phyloP scores from a whole-genome alignment of 257 asterid species.

The Solanum chilense region DNA sequence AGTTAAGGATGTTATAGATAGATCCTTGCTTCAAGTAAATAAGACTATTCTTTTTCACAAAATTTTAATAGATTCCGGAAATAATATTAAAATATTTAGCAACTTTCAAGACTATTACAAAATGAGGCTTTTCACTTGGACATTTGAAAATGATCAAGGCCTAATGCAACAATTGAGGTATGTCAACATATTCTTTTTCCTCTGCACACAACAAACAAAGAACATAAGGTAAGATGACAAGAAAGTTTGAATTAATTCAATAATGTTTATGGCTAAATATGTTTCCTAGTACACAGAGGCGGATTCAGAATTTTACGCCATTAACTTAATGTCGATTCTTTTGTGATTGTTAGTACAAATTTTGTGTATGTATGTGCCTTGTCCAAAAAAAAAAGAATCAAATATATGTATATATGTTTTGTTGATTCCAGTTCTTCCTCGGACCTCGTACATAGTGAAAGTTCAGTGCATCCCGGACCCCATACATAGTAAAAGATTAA shows the following conservation, averaged over 20 bases:
- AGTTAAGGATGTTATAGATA: background rate
- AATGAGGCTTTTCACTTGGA: background rate
- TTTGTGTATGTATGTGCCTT: background rate
- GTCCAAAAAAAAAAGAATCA: background rate
- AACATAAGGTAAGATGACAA: background rate
- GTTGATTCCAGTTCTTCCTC: background rate
- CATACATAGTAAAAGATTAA: background rate
- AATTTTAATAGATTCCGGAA: background rate
- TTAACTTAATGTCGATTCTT: background rate
- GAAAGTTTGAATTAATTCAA: background rate
- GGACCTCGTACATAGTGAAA: too few species aligned
- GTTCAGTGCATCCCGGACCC: too few species aligned
- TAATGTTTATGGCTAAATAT: background rate
- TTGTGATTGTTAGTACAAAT: background rate
- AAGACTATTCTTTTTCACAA: background rate
- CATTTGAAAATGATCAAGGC: background rate
- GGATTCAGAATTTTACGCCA: background rate
- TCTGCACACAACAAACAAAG: background rate
- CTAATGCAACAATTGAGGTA: conserved; percentile 21
- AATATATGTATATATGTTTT: background rate
- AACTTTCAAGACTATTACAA: background rate
- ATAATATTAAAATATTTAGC: background rate
- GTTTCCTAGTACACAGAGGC: background rate
- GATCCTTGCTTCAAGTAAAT: background rate
- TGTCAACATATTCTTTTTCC: conserved; percentile 1